phyloP scores from a whole-genome alignment of 2,329 filamentous ascomycete genomes.

The Laburnicola sp. region DNA sequence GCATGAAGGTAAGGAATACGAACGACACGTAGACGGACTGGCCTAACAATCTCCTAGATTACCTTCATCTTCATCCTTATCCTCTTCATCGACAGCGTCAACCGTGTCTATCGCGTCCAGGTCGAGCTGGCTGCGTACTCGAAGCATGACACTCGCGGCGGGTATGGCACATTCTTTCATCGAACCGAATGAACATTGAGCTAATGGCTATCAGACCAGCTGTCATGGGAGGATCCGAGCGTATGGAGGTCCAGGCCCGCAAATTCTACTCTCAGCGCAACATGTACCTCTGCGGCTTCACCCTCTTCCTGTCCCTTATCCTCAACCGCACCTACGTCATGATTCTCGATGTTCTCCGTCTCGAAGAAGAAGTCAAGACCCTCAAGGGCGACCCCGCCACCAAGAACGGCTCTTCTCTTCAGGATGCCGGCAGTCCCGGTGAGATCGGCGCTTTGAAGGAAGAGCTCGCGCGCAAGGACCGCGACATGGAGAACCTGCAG shows the following conservation, averaged over 20 bases:
- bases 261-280: constrained; percentile 99
- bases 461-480: constrained; percentile 72
- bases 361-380: constrained; percentile 88
- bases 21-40: neutral
- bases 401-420: constrained; percentile 70
- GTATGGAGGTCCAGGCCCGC: constrained; percentile 97
- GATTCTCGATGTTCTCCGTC: constrained; percentile 87
- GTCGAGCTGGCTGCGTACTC: constrained; percentile 76
- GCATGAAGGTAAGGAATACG: constrained; percentile 69
- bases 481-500: constrained; percentile 83
- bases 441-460: constrained; percentile 72
- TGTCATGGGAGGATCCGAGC: constrained; percentile 81
- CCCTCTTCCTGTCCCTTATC: constrained; percentile 96
- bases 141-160: constrained; percentile 60
- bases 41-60: constrained; percentile 59
- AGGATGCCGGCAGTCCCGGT: constrained; percentile 71
- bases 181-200: neutral
- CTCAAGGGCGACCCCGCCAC: constrained; percentile 68
- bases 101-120: constrained; percentile 95
- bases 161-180: constrained; percentile 47
- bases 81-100: constrained; percentile 95
- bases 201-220: constrained; percentile 55
- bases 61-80: constrained; percentile 99
- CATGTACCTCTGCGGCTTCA: constrained; percentile 99
- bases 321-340: constrained; percentile 98